These are phyloP conservation scores for Cercospora sojina DNA, from an alignment of 2,329 filamentous ascomycete species.

Conservation along the genomic window DNA sequence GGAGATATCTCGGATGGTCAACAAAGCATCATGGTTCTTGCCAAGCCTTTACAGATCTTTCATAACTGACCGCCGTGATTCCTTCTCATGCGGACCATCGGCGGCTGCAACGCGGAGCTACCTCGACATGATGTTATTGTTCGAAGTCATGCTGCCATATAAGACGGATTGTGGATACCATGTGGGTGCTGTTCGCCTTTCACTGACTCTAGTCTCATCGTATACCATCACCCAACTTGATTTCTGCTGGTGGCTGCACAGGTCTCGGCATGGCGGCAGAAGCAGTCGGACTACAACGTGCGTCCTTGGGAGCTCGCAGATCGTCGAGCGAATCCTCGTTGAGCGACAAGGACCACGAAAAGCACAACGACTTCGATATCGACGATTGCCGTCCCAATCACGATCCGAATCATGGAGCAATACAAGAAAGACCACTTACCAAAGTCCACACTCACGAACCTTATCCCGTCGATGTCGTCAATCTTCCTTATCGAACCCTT, in stretches of 20 bases:
- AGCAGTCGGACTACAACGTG: background rate
- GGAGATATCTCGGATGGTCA: slow-evolving; percentile 14
- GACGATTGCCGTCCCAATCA: background rate
- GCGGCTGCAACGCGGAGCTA: slow-evolving; percentile 20
- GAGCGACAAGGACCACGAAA: slow-evolving; percentile 2
- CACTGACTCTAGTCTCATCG: background rate
- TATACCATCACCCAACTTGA: background rate
- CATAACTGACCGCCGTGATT: background rate
- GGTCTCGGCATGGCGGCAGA: slow-evolving; percentile 8
- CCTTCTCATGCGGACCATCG: slow-evolving; percentile 9
- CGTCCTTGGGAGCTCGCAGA: background rate
- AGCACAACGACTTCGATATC: background rate
- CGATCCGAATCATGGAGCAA: background rate
- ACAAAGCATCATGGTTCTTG: background rate
- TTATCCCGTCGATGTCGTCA: slow-evolving; percentile 23
- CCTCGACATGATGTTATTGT: slow-evolving; percentile 1
- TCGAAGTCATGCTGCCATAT: background rate
- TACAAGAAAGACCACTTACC: background rate
- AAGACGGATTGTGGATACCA: background rate
- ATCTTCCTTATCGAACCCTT: slow-evolving; percentile 28
- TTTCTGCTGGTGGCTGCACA: background rate
- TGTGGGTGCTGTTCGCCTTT: slow-evolving; percentile 1
- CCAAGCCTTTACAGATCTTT: slow-evolving; percentile 16
- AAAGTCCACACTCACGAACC: slow-evolving; percentile 13
- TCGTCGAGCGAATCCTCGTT: slow-evolving; percentile 5